phyloP scores from a whole-genome alignment of 2,329 filamentous ascomycete genomes.

The Coniochaeta sp. region DNA sequence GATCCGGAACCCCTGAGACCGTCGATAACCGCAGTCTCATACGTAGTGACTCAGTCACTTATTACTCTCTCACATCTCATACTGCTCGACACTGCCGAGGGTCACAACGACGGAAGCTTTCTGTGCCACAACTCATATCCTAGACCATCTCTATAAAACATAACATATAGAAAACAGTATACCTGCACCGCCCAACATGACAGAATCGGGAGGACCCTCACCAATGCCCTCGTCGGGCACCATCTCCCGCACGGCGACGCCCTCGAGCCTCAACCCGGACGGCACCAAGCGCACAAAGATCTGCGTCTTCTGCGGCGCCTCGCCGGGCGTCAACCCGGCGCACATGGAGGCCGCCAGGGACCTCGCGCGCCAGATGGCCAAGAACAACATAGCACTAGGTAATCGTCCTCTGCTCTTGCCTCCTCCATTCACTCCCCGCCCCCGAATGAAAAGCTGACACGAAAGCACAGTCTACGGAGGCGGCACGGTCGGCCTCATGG shows the following conservation, averaged over 20 bases:
- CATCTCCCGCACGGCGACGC: constrained; percentile 21
- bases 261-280: constrained; percentile 20
- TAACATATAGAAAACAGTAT: too few species aligned
- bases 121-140: too few species aligned
- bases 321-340: constrained; percentile 60
- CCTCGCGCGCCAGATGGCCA: constrained; percentile 67
- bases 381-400: constrained; percentile 70
- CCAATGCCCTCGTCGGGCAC: constrained; percentile 28
- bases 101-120: too few species aligned
- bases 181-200: background rate
- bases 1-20: background rate
- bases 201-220: background rate
- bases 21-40: background rate
- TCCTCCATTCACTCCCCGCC: background rate
- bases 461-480: constrained; percentile 71
- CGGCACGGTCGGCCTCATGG: constrained; percentile 92
- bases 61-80: too few species aligned
- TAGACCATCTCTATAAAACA: background rate
- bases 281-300: constrained; percentile 52
- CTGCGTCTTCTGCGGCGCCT: constrained; percentile 92
- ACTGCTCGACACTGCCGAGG: background rate
- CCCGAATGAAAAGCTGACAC: constrained; percentile 5
- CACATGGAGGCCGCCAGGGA: constrained; percentile 73
- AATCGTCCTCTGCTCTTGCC: constrained; percentile 17
- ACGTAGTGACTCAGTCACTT: background rate